Conservation (phyloP, 1,284 basidiomycete genomes). For the Exobasidium rhododendri region DNA sequence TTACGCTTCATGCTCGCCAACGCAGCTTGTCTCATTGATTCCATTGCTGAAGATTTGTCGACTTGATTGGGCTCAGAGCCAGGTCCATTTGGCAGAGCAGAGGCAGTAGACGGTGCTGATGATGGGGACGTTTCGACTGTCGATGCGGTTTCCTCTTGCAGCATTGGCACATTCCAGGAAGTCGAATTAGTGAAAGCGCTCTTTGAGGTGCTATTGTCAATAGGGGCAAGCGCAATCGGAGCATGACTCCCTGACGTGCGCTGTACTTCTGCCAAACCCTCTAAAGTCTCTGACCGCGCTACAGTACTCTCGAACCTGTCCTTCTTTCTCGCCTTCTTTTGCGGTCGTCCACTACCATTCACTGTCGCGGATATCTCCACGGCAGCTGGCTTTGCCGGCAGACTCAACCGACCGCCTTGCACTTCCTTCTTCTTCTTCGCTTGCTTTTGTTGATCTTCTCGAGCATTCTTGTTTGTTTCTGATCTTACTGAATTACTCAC, state of each 20-base stretch:
- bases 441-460: background rate
- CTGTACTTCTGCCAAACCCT: background rate
- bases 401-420: background rate
- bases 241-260: too few species aligned
- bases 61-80: background rate
- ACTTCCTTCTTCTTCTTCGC: background rate
- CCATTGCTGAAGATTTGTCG: background rate
- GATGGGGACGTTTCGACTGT: background rate
- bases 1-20: conserved; percentile 11
- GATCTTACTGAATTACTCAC: background rate
- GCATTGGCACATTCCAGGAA: background rate
- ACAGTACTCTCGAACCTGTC: background rate
- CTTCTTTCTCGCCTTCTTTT: background rate
- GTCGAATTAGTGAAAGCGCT: background rate
- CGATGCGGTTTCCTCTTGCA: background rate
- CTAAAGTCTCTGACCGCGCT: background rate
- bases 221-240: background rate
- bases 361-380: background rate
- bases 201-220: background rate
- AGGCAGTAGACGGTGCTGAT: background rate
- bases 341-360: background rate
- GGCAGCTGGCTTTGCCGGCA: background rate
- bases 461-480: background rate
- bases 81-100: background rate
- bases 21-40: conserved; percentile 8